Base-by-base conservation (phyloP, 768 basidiomycete species). In the Dioszegia aurantiaca region DNA sequence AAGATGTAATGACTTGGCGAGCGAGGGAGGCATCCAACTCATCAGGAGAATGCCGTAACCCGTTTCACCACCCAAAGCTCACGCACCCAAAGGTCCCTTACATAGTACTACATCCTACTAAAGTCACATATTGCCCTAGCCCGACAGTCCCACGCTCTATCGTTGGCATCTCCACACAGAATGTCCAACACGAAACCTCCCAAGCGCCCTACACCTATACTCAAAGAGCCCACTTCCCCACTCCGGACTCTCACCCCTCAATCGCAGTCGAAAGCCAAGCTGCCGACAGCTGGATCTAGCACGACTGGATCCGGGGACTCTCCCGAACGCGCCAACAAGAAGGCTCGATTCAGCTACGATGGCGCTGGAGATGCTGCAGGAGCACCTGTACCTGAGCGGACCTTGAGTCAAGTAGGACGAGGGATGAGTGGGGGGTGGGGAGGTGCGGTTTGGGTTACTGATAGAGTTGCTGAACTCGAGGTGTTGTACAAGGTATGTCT, bases 391-490 rank as follows among this genome's bases (percentile, higher is more conserved):
- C 8, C 31, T 2, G 17, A 5, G 47, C 33, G 8, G 33, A 33
- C 8, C 33, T 33, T 33, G 33, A 36, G 23, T 14, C 23, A 46
- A 27, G 33, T 24, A 3, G 46, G 56, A 1, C 31, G 42, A 26
- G 39, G 39, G 12, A 48, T 28, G 42, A 42, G 52, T 42, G n/a
- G n/a, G 9, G 53, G 53, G n/a, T 3, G 54, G 33, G 54, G 31
- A 36, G 62, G 62, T 10, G 47, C 49, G 3, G 30, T 19, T 3
- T 64, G 63, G 63, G 46, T 64, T 14, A 17, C 52, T 11, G 49
- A 51, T 12, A 52, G 26, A 30, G 33, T 64, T 1, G 44, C 61
- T 4, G 31, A 49, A 17, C 37, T 64, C 37, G 59, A 58, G 36
- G 23, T 19, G 2, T 23, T 47, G 37, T 64, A 64, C 26, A 57